phyloP scores from a whole-genome alignment of 2,329 filamentous ascomycete genomes.

The Fusarium udum region DNA sequence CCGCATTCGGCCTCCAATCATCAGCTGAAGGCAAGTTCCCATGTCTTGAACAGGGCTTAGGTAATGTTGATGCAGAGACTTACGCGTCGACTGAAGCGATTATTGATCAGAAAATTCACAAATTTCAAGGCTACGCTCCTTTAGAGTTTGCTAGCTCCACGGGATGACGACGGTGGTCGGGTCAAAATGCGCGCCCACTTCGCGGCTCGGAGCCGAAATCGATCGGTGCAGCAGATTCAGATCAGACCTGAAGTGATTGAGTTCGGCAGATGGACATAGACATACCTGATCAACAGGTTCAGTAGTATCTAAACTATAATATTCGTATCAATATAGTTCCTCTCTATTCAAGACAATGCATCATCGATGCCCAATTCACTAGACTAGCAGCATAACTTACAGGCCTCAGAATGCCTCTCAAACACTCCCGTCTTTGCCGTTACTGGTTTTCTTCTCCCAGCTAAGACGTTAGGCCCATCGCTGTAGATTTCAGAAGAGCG shows the following conservation, averaged over 20 bases:
- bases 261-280: background rate
- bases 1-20: background rate
- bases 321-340: background rate
- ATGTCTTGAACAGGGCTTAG: background rate
- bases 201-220: slow-evolving; percentile 13
- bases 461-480: background rate
- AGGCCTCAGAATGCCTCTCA: background rate
- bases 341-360: background rate
- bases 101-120: background rate
- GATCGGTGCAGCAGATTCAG: background rate
- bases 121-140: background rate
- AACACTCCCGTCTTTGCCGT: background rate
- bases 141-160: background rate
- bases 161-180: slow-evolving; percentile 17
- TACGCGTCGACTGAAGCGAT: slow-evolving; percentile 1
- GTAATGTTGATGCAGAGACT: background rate
- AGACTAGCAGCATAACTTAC: background rate
- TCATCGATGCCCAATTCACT: background rate
- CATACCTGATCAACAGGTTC: background rate
- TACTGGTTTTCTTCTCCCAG: background rate
- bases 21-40: background rate
- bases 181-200: slow-evolving; percentile 1
- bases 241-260: background rate
- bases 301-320: background rate
- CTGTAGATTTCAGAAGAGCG: background rate